Evolutionary conservation across 192 early-diverging fungal species (phyloP).

Genomic region (Dispira simplex): DNA sequence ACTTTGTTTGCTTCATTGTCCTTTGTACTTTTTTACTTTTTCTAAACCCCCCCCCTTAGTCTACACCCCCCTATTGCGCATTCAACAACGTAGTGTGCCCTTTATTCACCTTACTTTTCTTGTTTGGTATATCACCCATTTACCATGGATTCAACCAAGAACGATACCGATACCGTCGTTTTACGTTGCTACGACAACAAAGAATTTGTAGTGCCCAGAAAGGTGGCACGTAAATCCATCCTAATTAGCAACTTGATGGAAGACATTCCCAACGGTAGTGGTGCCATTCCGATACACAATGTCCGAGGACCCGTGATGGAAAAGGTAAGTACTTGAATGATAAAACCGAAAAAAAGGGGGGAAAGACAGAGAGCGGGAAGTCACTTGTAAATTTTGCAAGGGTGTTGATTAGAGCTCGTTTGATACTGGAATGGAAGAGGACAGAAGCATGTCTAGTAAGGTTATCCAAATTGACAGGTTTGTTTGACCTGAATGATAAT

Average conservation of each 20-base stretch:
- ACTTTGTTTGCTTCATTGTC: neutral
- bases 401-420: neutral
- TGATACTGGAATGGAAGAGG: neutral
- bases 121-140: neutral
- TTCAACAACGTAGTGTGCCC: too few species aligned
- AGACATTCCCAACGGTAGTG: slow-evolving; percentile 50
- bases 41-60: too few species aligned
- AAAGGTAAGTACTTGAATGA: slow-evolving; percentile 29
- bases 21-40: too few species aligned
- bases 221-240: slow-evolving; percentile 52
- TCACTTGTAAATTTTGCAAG: neutral
- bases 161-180: neutral
- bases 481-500: neutral
- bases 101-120: neutral
- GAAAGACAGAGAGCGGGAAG: neutral
- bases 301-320: slow-evolving; percentile 54
- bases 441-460: neutral
- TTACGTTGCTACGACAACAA: neutral
- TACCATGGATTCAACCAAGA: neutral
- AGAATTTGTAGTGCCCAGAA: neutral
- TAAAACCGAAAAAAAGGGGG: neutral
- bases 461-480: neutral
- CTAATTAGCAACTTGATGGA: slow-evolving; percentile 74
- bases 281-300: slow-evolving; percentile 63
- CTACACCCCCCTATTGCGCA: too few species aligned